Evolutionary conservation across 192 early-diverging fungal genomes (phyloP).

Genomic region (Linnemannia hyalina): DNA sequence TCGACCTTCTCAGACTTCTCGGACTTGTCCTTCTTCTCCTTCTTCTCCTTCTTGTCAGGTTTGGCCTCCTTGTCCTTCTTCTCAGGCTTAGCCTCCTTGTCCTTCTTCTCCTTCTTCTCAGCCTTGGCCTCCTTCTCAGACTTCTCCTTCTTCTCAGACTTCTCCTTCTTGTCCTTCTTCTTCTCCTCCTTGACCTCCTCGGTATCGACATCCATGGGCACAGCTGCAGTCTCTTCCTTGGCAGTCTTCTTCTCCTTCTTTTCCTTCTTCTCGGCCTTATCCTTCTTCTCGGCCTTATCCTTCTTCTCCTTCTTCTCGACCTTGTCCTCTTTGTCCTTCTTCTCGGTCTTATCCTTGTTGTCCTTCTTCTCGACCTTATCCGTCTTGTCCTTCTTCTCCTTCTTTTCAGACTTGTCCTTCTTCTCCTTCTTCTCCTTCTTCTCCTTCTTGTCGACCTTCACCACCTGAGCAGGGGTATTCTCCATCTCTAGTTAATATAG

Average conservation of each 20-base stretch:
- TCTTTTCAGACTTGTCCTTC: constrained; percentile 11
- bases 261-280: constrained; percentile 15
- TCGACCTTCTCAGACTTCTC: constrained; percentile 41
- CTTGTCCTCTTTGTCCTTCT: constrained; percentile 42
- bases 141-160: background rate
- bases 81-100: constrained; percentile 15
- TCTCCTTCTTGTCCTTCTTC: constrained; percentile 31
- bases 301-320: constrained; percentile 22
- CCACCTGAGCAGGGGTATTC: background rate
- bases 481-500: constrained; percentile 15
- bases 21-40: constrained; percentile 51
- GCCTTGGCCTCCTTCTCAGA: background rate
- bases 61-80: constrained; percentile 42
- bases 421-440: constrained; percentile 26
- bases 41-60: constrained; percentile 30
- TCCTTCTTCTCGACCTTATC: constrained; percentile 14
- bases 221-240: constrained; percentile 3
- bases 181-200: background rate
- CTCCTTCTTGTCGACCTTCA: constrained; percentile 13
- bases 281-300: constrained; percentile 12
- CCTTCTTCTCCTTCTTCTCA: constrained; percentile 13
- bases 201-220: constrained; percentile 7
- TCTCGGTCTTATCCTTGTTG: constrained; percentile 18
- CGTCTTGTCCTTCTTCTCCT: background rate
- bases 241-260: constrained; percentile 23